Percentiles rank a stretch among this genome's conserved stretches.
Evolutionary conservation across 208 protist species (phyloP).

Genomic region (Acanthamoeba healyi): DNA sequence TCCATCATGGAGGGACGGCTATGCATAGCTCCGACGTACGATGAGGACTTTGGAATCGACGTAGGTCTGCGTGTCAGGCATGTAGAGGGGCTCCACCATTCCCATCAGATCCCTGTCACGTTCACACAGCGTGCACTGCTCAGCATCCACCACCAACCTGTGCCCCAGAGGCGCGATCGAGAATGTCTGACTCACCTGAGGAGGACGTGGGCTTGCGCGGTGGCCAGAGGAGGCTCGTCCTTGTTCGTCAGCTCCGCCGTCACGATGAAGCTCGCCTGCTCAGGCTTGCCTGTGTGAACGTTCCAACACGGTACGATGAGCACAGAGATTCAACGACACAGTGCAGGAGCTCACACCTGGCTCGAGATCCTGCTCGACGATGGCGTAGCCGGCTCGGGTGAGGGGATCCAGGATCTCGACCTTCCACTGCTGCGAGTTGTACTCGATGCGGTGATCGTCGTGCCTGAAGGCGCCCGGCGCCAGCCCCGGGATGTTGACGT

Average conservation of each 20-base stretch:
- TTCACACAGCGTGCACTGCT: too few relatives aligned
- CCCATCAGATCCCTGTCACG: constrained; percentile 20
- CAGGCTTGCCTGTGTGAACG: not conserved
- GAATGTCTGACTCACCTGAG: not conserved
- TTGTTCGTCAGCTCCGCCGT: not conserved
- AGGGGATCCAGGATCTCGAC: not conserved
- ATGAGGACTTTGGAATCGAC: not conserved
- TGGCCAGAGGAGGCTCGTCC: constrained; percentile 18
- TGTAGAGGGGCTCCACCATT: constrained; percentile 10
- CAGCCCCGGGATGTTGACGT: constrained; percentile 16
- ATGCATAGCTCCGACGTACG: too few relatives aligned
- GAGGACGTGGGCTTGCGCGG: not conserved
- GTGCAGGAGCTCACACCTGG: not conserved
- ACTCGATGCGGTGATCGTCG: constrained; percentile 34
- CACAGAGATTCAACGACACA: too few relatives aligned
- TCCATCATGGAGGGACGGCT: not conserved
- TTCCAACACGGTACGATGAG: too few relatives aligned
- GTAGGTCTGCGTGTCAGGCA: constrained; percentile 23
- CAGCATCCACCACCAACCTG: not conserved
- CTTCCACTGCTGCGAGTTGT: constrained; percentile 1
- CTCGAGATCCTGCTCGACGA: not conserved
- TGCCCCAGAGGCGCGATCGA: too few relatives aligned
- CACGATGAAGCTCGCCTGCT: constrained; percentile 33
- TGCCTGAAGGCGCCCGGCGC: not conserved
- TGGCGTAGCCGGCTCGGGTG: not conserved